Evolutionary conservation across 1,139 yeast genomes (phyloP).

Genomic region (Pichia kudriavzevii): DNA sequence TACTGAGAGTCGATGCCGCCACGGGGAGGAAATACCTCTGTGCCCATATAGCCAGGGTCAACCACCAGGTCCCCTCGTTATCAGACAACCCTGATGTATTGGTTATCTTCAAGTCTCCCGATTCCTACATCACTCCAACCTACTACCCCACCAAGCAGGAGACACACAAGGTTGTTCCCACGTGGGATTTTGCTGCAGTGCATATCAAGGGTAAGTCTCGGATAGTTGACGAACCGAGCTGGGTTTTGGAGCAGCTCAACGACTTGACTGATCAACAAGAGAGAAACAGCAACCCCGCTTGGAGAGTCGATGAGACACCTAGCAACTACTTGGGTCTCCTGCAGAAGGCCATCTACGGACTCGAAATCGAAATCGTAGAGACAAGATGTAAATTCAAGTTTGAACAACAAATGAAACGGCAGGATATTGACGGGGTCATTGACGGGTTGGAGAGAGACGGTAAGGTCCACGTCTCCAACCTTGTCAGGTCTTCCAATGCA

Average conservation of each 20-base stretch:
- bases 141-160: constrained; percentile 53
- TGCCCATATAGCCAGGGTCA: constrained; percentile 52
- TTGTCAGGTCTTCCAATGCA: too few relatives aligned
- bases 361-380: constrained; percentile 45
- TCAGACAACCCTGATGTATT: constrained; percentile 34
- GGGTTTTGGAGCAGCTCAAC: constrained; percentile 41
- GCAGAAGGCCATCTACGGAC: constrained; percentile 53
- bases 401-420: constrained; percentile 42
- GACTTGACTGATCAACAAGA: constrained; percentile 46
- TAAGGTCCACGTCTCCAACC: constrained; percentile 8
- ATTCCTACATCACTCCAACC: constrained; percentile 53
- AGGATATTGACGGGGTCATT: constrained; percentile 48
- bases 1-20: constrained; percentile 26
- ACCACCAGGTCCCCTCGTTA: constrained; percentile 46
- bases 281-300: constrained; percentile 34
- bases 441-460: constrained; percentile 30
- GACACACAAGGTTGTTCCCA: constrained; percentile 61
- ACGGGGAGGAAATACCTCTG: constrained; percentile 36
- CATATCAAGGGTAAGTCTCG: constrained; percentile 51
- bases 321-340: constrained; percentile 37
- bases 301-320: constrained; percentile 59
- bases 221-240: constrained; percentile 40
- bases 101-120: constrained; percentile 47
- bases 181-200: constrained; percentile 63
- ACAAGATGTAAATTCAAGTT: constrained; percentile 54